Evolutionary conservation across 495 filamentous ascomycete genomes (phyloP), one percentile per base, ranked within the genome.

Genomic region (Pyrenopolyporus hunteri): DNA sequence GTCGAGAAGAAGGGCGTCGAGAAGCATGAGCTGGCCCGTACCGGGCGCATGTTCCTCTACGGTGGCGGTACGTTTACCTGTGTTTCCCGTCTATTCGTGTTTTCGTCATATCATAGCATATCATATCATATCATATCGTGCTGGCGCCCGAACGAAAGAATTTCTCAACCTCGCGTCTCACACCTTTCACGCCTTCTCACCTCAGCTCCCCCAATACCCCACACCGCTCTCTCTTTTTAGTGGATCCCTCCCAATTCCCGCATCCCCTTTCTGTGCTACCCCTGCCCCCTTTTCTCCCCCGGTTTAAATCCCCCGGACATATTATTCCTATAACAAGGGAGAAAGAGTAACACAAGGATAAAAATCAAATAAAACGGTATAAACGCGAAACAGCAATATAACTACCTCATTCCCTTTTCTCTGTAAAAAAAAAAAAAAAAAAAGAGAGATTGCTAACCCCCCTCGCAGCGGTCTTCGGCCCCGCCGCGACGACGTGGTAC

Each of bases 401-500:
- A 29, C 26, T 9, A 29, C 26, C 26, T 9, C n/a, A n/a, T n/a
- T n/a, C n/a, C n/a, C n/a, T n/a, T n/a, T n/a, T n/a, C n/a, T 5
- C 9, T 1, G 6, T 2, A 8, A 51, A 40, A 6, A 44, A 14
- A 45, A 37, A 25, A 45, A 37, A 45, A 43, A 33, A 31, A 16
- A 16, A 7, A 22, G 31, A 3, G 19, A 23, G 17, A 23, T 4
- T 11, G 45, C 62, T 74, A 45, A 71, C 58, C 3, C 22, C n/a
- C 26, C 14, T 19, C 47, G 35, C 57, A 96, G 92, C 81, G 28
- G 74, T 97, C 74, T 98, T 98, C 75, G 94, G 94, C 40, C 94
- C 94, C 25, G 89, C 84, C 19, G 94, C 93, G 4, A 93, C 93
- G 1, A 85, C 81, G 22, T 98, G 94, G 95, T 97, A 89, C 81